Evolutionary conservation across 495 filamentous ascomycete genomes (phyloP).

Genomic region (Penicillium lividum): DNA sequence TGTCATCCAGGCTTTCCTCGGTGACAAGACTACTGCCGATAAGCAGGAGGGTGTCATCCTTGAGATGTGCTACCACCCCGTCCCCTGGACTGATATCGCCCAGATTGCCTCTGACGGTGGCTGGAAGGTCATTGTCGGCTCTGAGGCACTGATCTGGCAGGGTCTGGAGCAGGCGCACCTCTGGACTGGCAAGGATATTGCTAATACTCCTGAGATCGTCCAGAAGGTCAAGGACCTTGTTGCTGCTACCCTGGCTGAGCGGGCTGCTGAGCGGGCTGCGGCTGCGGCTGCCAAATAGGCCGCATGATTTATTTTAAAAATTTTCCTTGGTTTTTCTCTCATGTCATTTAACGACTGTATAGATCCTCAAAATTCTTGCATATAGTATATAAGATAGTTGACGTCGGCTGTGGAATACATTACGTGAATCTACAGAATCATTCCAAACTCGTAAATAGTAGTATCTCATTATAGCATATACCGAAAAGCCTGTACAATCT

Average conservation of each 20-base stretch:
- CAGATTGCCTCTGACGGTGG: conserved; percentile 54
- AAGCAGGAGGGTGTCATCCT: conserved; percentile 63
- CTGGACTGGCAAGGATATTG: conserved; percentile 59
- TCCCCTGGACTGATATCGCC: conserved; percentile 64
- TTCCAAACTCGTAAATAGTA: not conserved
- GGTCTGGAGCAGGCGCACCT: conserved; percentile 69
- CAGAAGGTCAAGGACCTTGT: conserved; percentile 54
- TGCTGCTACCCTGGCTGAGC: conserved; percentile 39
- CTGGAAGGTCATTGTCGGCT: conserved; percentile 70
- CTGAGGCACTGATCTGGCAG: conserved; percentile 74
- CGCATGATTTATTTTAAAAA: conserved; percentile 24
- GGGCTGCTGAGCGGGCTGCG: conserved; percentile 31
- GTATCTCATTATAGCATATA: conserved; percentile 7
- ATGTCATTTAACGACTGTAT: conserved; percentile 31
- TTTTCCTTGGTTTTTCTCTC: conserved; percentile 8
- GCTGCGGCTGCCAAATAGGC: conserved; percentile 31
- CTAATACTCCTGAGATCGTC: conserved; percentile 53
- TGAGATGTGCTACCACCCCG: conserved; percentile 81
- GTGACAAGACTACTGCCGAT: conserved; percentile 21
- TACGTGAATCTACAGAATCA: conserved; percentile 5
- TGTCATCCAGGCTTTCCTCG: conserved; percentile 58
- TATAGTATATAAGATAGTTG: conserved; percentile 25
- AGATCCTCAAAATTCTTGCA: conserved; percentile 29
- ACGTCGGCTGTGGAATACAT: conserved; percentile 21
- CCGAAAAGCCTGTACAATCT: conserved; percentile 1